These are phyloP conservation scores for Penicillium sp. DNA, from an alignment of 2,329 filamentous ascomycete species.

Conservation along the genomic window DNA sequence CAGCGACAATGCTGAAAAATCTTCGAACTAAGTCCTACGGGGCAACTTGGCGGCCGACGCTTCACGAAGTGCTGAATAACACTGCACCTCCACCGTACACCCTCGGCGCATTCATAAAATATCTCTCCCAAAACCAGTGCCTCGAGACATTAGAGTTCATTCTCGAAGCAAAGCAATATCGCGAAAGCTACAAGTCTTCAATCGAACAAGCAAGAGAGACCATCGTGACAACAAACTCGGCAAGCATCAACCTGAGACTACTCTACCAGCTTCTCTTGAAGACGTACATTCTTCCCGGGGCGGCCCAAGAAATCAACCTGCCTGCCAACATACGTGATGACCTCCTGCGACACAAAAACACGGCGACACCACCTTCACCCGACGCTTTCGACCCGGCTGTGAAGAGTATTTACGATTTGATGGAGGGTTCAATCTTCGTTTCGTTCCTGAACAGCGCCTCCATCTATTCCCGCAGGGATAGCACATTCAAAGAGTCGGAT, in stretches of 20 bases:
- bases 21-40: no score
- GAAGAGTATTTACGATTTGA: constrained; percentile 85
- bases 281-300: constrained; percentile 83
- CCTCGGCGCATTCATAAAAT: constrained; percentile 89
- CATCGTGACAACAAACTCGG: constrained; percentile 52
- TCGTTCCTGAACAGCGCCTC: constrained; percentile 76
- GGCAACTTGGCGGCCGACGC: constrained; percentile 57
- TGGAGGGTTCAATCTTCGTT: constrained; percentile 94
- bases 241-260: constrained; percentile 68
- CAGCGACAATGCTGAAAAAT: no score
- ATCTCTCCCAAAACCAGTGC: constrained; percentile 94
- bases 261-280: constrained; percentile 86
- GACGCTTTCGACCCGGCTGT: constrained; percentile 77
- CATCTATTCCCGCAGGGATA: constrained; percentile 24
- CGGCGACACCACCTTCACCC: constrained; percentile 66
- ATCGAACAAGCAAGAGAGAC: constrained; percentile 51
- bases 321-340: constrained; percentile 80
- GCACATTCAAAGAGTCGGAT: no score
- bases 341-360: constrained; percentile 63
- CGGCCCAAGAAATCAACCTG: constrained; percentile 84
- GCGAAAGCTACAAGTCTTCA: constrained; percentile 62
- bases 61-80: constrained; percentile 86
- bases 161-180: constrained; percentile 86
- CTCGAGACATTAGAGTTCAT: constrained; percentile 96
- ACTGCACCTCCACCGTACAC: constrained; percentile 85